A percentile compares a stretch with the other conserved stretches of the same genome.
Conservation (phyloP, 768 basidiomycete genomes). For the Pulveroboletus ravenelii region DNA sequence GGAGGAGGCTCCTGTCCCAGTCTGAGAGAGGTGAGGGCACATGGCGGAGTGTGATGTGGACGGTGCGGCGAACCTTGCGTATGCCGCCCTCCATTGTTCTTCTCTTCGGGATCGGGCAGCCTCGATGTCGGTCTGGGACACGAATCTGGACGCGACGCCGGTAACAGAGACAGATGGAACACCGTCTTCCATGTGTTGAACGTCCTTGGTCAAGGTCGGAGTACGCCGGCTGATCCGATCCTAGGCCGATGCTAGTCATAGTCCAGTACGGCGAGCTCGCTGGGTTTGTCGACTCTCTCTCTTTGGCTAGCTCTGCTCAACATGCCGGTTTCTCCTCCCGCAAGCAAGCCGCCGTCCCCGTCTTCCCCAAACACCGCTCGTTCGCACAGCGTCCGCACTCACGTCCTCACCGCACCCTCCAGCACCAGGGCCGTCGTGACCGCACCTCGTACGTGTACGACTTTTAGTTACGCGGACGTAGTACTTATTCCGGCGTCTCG, state of each 20-base stretch:
- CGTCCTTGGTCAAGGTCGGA: constrained; percentile 18
- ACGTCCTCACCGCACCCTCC: constrained; percentile 30
- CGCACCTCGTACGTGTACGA: constrained; percentile 54
- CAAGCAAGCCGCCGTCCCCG: constrained; percentile 22
- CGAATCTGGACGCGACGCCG: constrained; percentile 78
- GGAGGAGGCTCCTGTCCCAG: constrained; percentile 83
- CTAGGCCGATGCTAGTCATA: not conserved
- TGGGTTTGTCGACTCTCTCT: not conserved
- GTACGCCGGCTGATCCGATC: not conserved
- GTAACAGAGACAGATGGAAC: constrained; percentile 71
- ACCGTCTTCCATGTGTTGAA: constrained; percentile 52
- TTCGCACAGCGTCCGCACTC: constrained; percentile 27
- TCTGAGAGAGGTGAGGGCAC: constrained; percentile 33
- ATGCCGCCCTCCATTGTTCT: constrained; percentile 88
- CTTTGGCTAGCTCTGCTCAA: not conserved
- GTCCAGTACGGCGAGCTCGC: not conserved
- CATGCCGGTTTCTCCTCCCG: constrained; percentile 18
- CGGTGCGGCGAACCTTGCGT: constrained; percentile 53
- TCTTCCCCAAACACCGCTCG: constrained; percentile 26
- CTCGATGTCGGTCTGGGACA: constrained; percentile 76
- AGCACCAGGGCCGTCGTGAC: constrained; percentile 57
- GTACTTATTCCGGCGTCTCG: constrained; percentile 4
- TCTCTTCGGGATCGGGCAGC: constrained; percentile 65
- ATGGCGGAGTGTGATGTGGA: not conserved
- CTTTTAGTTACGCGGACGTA: not conserved